Evolutionary conservation across 164 flowering plant species (phyloP), one percentile per base, ranked within the genome.

Genomic region (Malania oleifera): DNA sequence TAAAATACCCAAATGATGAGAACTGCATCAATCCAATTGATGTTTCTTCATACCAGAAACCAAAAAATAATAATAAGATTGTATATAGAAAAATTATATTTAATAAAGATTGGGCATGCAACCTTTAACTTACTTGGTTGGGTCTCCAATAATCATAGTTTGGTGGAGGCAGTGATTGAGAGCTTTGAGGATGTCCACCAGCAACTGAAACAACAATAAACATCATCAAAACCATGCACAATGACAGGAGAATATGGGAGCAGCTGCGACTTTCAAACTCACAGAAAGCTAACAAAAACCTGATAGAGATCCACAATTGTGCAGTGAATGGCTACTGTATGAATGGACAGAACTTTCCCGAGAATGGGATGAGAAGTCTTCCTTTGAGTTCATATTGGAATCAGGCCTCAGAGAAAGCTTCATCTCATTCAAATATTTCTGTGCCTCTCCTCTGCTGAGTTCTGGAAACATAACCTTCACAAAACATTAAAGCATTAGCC

Each of bases 391-490:
- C 51, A 54, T 37, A 15, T 34, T 62, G 59, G 73, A 54, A 35
- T 59, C 28, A 46, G 73, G 47, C 25, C 60, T 41, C 3, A 77
- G 53, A 35, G 70, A 61, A 59, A 23, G 61, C 62, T 84, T 82
- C 90, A 84, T 84, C 66, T 78, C 80, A 58, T 75, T 76, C 75
- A 82, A 65, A 64, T 59, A 57, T 62, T 63, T 70, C 59, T 75
- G 75, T 3, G 83, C 52, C 59, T 76, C 86, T 52, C 0, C 66
- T 39, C 80, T 54, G 50, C 63, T 58, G 25, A 80, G 73, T 65
- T 82, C 87, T 37, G 75, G 60, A 68, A 74, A 84, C 10, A 68
- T 52, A 60, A 84, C 82, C 84, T 78, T 61, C 12, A 59, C 38
- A 59, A 60, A 43, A 47, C 4, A 52, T 22, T 11, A 55, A 51